Percentiles rank a stretch among this genome's conserved stretches.
Evolutionary conservation across 192 early-diverging fungal species (phyloP).

Genomic region (Backusella circina): DNA sequence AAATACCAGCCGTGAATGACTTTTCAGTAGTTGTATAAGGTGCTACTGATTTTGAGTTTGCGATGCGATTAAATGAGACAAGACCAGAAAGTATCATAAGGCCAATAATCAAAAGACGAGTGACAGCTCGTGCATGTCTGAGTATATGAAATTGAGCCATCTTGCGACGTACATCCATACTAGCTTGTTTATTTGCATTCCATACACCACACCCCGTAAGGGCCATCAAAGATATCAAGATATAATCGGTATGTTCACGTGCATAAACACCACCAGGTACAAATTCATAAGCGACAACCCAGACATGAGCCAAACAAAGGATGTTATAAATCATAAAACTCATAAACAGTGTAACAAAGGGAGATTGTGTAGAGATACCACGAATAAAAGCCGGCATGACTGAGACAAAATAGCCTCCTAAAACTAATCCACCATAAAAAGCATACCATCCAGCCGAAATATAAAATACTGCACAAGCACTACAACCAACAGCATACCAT

Average conservation of each 20-base stretch:
- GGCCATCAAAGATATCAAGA: conserved; percentile 60
- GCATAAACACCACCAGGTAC: conserved; percentile 72
- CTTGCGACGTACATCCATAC: neutral
- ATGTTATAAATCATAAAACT: conserved; percentile 67
- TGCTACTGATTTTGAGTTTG: conserved; percentile 41
- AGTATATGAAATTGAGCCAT: conserved; percentile 19
- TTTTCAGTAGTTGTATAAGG: conserved; percentile 64
- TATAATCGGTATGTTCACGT: conserved; percentile 72
- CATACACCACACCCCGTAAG: conserved; percentile 55
- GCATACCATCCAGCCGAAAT: conserved; percentile 56
- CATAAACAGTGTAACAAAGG: conserved; percentile 61
- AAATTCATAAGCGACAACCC: conserved; percentile 82
- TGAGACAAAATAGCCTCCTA: conserved; percentile 57
- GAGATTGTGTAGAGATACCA: conserved; percentile 48
- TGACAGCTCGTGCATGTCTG: conserved; percentile 32
- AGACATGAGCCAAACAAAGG: conserved; percentile 70
- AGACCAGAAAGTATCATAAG: conserved; percentile 34
- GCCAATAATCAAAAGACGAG: conserved; percentile 35
- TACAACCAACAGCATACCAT: conserved; percentile 60
- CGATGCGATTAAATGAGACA: conserved; percentile 41
- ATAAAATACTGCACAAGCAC: conserved; percentile 54
- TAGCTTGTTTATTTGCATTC: conserved; percentile 28
- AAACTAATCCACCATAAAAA: conserved; percentile 60
- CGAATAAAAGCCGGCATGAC: conserved; percentile 60
- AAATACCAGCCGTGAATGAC: conserved; percentile 72